These are phyloP conservation scores for Esteya vermicola DNA, from an alignment of 2,329 filamentous ascomycete species.

Conservation along the genomic window DNA sequence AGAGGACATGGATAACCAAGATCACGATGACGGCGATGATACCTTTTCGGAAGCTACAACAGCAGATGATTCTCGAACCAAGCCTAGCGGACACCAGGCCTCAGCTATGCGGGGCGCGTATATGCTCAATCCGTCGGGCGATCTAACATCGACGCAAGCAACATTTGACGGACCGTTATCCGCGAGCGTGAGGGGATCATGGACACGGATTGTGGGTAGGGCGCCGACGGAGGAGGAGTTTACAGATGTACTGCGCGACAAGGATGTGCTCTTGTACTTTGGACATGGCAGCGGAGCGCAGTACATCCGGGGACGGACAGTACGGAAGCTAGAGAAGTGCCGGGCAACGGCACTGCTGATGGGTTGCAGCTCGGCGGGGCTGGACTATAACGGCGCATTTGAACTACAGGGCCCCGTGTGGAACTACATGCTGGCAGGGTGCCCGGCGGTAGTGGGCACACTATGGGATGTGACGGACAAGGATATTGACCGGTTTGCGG, in stretches of 20 bases:
- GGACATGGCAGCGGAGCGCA: constrained; percentile 91
- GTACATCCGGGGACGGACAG: constrained; percentile 75
- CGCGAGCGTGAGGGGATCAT: constrained; percentile 44
- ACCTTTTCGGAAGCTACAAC: no score
- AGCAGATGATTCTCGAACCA: constrained; percentile 3
- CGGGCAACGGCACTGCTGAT: constrained; percentile 72
- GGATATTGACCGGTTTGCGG: constrained; percentile 88
- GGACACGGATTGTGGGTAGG: constrained; percentile 55
- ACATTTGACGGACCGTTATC: constrained; percentile 57
- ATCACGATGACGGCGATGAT: not conserved
- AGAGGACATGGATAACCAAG: no score
- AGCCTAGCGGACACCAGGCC: constrained; percentile 36
- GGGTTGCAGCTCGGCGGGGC: constrained; percentile 78
- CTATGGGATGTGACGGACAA: constrained; percentile 97
- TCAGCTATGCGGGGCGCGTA: constrained; percentile 47
- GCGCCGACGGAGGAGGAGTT: constrained; percentile 69
- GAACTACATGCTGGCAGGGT: constrained; percentile 82
- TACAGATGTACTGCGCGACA: constrained; percentile 46
- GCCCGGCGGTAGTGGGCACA: constrained; percentile 77
- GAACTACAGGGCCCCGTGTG: constrained; percentile 83
- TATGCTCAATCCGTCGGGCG: constrained; percentile 79
- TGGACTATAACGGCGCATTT: constrained; percentile 72
- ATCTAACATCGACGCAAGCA: constrained; percentile 65
- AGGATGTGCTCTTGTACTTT: constrained; percentile 78
- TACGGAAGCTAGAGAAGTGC: constrained; percentile 62